These are phyloP conservation scores for Lentinula novae-zelandiae DNA, from an alignment of 1,284 basidiomycete genomes.

Conservation along the genomic window DNA sequence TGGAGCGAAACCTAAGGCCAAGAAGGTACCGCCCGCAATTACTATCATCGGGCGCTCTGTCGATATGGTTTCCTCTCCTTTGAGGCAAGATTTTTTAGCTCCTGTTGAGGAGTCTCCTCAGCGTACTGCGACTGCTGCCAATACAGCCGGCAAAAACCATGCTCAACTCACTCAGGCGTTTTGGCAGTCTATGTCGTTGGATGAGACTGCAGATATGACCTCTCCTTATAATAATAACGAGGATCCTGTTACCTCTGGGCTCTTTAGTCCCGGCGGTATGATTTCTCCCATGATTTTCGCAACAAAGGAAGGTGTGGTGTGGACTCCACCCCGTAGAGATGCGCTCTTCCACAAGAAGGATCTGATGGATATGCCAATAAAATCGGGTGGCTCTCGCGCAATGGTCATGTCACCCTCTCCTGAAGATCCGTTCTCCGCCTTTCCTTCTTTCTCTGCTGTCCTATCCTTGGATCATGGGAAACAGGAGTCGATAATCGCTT, in stretches of 20 bases:
- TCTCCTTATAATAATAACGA: slow-evolving; percentile 7
- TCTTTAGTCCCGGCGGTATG: slow-evolving; percentile 12
- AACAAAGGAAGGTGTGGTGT: slow-evolving; percentile 21
- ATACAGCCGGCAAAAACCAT: slow-evolving; percentile 12
- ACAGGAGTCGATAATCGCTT: slow-evolving; percentile 19
- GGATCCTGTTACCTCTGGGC: slow-evolving; percentile 10
- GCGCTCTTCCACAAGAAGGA: slow-evolving; percentile 26
- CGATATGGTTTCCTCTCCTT: slow-evolving; percentile 26
- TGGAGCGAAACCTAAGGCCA: slow-evolving; percentile 17
- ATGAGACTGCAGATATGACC: slow-evolving; percentile 17
- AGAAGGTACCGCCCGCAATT: slow-evolving; percentile 21
- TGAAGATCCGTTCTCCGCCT: slow-evolving; percentile 37
- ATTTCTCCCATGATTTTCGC: slow-evolving; percentile 6
- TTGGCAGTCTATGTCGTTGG: slow-evolving; percentile 38
- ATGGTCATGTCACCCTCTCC: slow-evolving; percentile 35
- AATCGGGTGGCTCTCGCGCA: slow-evolving; percentile 24
- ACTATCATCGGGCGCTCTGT: slow-evolving; percentile 17
- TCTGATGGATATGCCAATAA: slow-evolving; percentile 28
- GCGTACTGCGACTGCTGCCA: slow-evolving; percentile 19
- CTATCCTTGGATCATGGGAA: slow-evolving; percentile 21
- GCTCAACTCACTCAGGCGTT: slow-evolving; percentile 33
- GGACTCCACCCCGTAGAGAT: slow-evolving; percentile 19
- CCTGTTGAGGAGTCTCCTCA: slow-evolving; percentile 21
- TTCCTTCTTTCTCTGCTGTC: slow-evolving; percentile 38
- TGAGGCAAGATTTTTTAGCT: slow-evolving; percentile 26